Percentiles rank a stretch among this genome's conserved stretches.
Conservation (phyloP, 768 basidiomycete genomes). For the Strobilomyces confusus region DNA sequence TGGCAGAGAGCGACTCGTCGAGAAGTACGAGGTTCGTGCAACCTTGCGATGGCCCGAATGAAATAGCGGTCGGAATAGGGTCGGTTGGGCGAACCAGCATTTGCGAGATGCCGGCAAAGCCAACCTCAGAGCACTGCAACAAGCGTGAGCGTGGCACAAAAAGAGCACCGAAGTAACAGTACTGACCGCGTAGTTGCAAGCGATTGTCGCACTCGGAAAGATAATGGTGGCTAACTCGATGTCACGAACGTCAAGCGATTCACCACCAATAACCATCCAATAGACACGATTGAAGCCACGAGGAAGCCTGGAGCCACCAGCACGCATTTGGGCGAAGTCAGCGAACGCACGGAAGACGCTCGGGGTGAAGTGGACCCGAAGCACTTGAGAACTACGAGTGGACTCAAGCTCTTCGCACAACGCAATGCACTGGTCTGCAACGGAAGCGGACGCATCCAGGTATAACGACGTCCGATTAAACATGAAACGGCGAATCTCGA, state of each 20-base stretch:
- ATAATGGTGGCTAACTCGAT: slow-evolving; percentile 9
- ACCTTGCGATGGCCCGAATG: slow-evolving; percentile 9
- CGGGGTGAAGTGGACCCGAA: slow-evolving; percentile 14
- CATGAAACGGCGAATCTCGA: slow-evolving; percentile 18
- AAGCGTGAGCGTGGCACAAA: not conserved
- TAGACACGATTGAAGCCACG: slow-evolving; percentile 16
- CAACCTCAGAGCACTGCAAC: slow-evolving; percentile 14
- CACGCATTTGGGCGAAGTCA: slow-evolving; percentile 9
- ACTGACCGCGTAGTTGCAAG: slow-evolving; percentile 16
- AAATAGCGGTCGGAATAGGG: slow-evolving; percentile 9
- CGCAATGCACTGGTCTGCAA: slow-evolving; percentile 8
- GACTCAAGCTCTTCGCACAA: slow-evolving; percentile 12
- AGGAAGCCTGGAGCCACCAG: slow-evolving; percentile 9
- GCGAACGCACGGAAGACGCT: slow-evolving; percentile 17
- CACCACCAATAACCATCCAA: slow-evolving; percentile 17
- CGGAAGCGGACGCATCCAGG: slow-evolving; percentile 8
- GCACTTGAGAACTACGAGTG: slow-evolving; percentile 10
- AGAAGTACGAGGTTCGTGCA: slow-evolving; percentile 13
- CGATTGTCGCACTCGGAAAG: slow-evolving; percentile 12
- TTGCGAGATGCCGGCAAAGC: slow-evolving; percentile 15
- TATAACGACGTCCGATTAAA: slow-evolving; percentile 15
- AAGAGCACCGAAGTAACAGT: not conserved
- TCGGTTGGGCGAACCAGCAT: slow-evolving; percentile 13
- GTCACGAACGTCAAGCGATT: slow-evolving; percentile 8
- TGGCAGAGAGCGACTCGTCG: slow-evolving; percentile 12